Evolutionary conservation across 345 rosid genomes (phyloP).

Genomic region (Citrus sp.): DNA sequence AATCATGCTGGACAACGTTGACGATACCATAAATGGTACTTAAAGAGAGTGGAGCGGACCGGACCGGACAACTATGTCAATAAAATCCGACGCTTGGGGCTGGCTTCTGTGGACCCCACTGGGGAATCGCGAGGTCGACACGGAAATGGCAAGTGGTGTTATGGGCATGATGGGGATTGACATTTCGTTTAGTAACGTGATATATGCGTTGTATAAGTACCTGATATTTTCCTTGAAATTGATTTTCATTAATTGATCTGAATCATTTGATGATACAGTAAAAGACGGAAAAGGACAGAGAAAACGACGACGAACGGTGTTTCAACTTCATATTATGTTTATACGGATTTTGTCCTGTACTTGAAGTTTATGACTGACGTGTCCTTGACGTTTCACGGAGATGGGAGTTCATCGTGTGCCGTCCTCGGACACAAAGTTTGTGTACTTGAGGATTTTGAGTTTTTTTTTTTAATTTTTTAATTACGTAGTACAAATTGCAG

Average conservation of each 20-base stretch:
- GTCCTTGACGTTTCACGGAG: background rate
- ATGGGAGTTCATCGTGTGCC: background rate
- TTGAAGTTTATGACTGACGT: constrained; percentile 7
- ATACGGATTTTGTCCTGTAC: constrained; percentile 23
- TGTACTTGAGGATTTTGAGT: too few relatives aligned
- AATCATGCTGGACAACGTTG: constrained; percentile 15
- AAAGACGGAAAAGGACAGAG: constrained; percentile 14
- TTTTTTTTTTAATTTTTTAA: too few relatives aligned
- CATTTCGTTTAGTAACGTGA: background rate
- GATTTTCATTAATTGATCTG: too few relatives aligned
- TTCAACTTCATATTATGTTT: background rate
- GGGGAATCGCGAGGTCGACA: background rate
- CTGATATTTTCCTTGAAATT: background rate
- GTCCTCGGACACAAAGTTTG: background rate
- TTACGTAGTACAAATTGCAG: too few relatives aligned
- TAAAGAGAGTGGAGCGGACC: too few relatives aligned
- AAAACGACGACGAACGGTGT: background rate
- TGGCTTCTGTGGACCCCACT: background rate
- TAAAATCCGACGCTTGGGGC: constrained; percentile 23
- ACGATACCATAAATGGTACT: background rate
- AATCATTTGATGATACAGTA: background rate
- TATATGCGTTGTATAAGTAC: background rate
- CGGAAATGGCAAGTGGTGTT: background rate
- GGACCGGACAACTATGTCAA: background rate
- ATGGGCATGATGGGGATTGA: background rate